Evolutionary conservation across 177 flowering plant species (phyloP).

Genomic region (Vitis hybrid): DNA sequence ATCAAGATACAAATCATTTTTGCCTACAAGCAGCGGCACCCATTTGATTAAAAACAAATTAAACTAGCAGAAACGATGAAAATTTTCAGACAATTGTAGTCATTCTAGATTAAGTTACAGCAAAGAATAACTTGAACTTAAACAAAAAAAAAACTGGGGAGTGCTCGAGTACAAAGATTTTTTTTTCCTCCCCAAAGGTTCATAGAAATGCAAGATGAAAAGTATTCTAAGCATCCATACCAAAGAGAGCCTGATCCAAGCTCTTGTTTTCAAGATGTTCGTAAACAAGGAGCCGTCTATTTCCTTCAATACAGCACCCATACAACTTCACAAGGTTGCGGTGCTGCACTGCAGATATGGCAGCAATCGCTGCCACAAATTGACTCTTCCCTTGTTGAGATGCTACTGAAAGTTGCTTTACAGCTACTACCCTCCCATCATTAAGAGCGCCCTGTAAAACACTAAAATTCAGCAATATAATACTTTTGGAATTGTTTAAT

Average conservation of each 20-base stretch:
- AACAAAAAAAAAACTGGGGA: too few relatives aligned
- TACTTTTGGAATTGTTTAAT: background rate
- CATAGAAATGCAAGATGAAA: too few relatives aligned
- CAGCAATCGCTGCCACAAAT: constrained; percentile 29
- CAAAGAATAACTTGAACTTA: too few relatives aligned
- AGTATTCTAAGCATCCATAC: constrained; percentile 7
- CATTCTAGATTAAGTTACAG: too few relatives aligned
- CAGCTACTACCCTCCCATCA: constrained; percentile 28
- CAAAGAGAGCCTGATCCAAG: constrained; percentile 30
- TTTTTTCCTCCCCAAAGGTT: constrained; percentile 21
- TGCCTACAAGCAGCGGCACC: too few relatives aligned
- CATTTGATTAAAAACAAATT: too few relatives aligned
- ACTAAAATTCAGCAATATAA: background rate
- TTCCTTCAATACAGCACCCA: constrained; percentile 35
- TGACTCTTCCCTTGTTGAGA: constrained; percentile 32
- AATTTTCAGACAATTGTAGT: too few relatives aligned
- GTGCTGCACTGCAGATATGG: constrained; percentile 33
- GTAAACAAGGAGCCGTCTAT: constrained; percentile 25
- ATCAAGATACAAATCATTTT: too few relatives aligned
- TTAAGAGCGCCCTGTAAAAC: constrained; percentile 27
- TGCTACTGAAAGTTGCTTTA: constrained; percentile 30
- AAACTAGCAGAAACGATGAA: too few relatives aligned
- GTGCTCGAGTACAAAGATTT: too few relatives aligned
- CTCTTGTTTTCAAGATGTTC: constrained; percentile 34
- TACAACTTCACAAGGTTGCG: constrained; percentile 31